Percentiles rank a stretch among this genome's conserved stretches.
These are phyloP conservation scores for Globisporangium carolinianum DNA, from an alignment of 352 stramenopile genomes.

Conservation along the genomic window DNA sequence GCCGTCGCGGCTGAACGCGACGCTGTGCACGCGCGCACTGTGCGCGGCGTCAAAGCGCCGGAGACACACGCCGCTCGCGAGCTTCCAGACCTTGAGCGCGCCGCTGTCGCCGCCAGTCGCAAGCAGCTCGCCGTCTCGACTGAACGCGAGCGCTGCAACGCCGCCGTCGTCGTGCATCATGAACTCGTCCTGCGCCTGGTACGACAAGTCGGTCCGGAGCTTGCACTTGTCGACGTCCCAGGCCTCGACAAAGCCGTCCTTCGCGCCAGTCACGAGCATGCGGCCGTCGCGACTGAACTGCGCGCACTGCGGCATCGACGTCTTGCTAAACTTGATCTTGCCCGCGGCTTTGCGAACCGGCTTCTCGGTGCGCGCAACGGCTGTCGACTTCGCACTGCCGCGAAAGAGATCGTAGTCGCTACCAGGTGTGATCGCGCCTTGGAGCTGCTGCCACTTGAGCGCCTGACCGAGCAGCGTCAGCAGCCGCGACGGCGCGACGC, in stretches of 20 bases:
- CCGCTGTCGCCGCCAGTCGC: conserved; percentile 84
- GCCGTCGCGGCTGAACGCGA: conserved; percentile 88
- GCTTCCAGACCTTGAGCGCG: conserved; percentile 91
- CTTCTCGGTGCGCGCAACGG: conserved; percentile 55
- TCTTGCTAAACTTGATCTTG: conserved; percentile 89
- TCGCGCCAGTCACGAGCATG: conserved; percentile 90
- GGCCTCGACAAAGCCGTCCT: conserved; percentile 93
- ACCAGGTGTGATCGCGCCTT: conserved; percentile 55
- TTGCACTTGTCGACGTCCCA: conserved; percentile 91
- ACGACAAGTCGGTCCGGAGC: conserved; percentile 89
- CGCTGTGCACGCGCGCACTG: conserved; percentile 70
- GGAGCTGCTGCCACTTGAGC: conserved; percentile 87
- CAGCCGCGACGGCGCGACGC: conserved; percentile 82
- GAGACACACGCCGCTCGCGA: conserved; percentile 86
- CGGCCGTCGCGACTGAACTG: conserved; percentile 86
- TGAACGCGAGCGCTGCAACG: conserved; percentile 86
- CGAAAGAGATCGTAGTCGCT: conserved; percentile 81
- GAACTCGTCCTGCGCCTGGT: conserved; percentile 90
- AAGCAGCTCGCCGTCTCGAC: conserved; percentile 80
- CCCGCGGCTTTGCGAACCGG: conserved; percentile 51
- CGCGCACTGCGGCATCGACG: conserved; percentile 71
- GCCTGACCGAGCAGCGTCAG: conserved; percentile 85
- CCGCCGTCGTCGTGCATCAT: conserved; percentile 89
- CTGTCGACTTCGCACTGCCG: conserved; percentile 41
- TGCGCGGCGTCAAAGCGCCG: conserved; percentile 86